phyloP scores from a whole-genome alignment of 1,284 basidiomycete genomes.

The Ceratobasidium sp. region DNA sequence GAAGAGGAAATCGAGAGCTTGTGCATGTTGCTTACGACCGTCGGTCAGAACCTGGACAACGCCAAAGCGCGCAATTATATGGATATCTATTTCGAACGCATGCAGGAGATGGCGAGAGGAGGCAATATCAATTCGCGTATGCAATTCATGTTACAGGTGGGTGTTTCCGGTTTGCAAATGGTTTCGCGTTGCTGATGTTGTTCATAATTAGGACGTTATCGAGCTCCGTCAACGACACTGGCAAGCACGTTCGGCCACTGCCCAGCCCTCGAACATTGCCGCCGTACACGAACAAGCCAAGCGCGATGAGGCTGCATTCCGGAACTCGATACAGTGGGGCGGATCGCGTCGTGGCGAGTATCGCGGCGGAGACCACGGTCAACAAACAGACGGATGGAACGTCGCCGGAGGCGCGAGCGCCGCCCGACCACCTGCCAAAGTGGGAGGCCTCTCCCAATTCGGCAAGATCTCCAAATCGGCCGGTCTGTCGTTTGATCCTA shows the following conservation, averaged over 20 bases:
- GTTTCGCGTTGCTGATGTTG: background rate
- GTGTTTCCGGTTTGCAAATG: slow-evolving; percentile 43
- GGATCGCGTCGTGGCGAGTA: too few relatives aligned
- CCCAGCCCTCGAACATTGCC: slow-evolving; percentile 80
- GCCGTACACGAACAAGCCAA: slow-evolving; percentile 79
- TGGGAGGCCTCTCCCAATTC: slow-evolving; percentile 87
- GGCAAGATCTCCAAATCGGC: slow-evolving; percentile 80
- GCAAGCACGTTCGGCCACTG: slow-evolving; percentile 59
- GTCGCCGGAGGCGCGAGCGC: too few relatives aligned
- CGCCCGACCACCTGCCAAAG: slow-evolving; percentile 72
- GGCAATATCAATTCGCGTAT: slow-evolving; percentile 60
- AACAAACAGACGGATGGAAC: too few relatives aligned
- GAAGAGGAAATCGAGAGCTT: slow-evolving; percentile 70
- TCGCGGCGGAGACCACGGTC: too few relatives aligned
- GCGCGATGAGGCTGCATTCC: slow-evolving; percentile 58
- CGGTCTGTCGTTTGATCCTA: slow-evolving; percentile 76
- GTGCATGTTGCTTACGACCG: slow-evolving; percentile 64
- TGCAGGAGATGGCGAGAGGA: slow-evolving; percentile 57
- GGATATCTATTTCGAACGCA: slow-evolving; percentile 63
- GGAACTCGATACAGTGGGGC: too few relatives aligned
- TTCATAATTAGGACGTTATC: slow-evolving; percentile 58
- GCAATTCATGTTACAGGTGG: slow-evolving; percentile 65
- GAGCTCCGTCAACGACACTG: slow-evolving; percentile 57
- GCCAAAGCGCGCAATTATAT: slow-evolving; percentile 58
- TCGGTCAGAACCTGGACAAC: slow-evolving; percentile 62